phyloP scores from a whole-genome alignment of 495 filamentous ascomycete genomes.

The Lasiosphaeriaceae sp. region DNA sequence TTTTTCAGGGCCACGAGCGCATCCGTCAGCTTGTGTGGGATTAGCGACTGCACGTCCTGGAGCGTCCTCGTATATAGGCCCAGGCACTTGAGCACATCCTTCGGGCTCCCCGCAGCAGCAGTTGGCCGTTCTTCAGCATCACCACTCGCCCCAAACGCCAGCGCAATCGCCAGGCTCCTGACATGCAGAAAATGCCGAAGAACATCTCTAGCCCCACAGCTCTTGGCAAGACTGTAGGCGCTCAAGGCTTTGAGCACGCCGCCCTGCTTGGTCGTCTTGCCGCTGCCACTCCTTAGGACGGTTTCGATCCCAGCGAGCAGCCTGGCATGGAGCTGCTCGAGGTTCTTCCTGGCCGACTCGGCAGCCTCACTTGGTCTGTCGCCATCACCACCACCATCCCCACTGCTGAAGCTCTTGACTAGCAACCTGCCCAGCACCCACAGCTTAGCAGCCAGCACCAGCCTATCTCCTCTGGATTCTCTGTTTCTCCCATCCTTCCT shows the following conservation, averaged over 20 bases:
- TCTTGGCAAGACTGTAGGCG: conserved; percentile 80
- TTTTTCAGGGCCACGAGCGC: conserved; percentile 65
- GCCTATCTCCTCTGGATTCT: conserved; percentile 38
- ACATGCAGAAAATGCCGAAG: conserved; percentile 77
- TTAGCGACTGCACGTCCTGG: conserved; percentile 66
- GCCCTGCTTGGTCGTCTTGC: conserved; percentile 21
- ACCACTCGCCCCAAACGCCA: conserved; percentile 47
- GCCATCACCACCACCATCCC: conserved; percentile 52
- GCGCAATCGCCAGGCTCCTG: conserved; percentile 61
- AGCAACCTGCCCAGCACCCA: conserved; percentile 66
- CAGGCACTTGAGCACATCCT: conserved; percentile 59
- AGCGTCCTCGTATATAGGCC: conserved; percentile 74
- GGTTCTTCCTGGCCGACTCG: conserved; percentile 48
- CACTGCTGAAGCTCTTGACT: conserved; percentile 34
- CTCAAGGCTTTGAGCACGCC: conserved; percentile 66
- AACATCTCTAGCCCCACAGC: conserved; percentile 74
- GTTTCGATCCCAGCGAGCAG: conserved; percentile 66
- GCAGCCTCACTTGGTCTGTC: background rate
- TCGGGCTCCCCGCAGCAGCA: conserved; percentile 21
- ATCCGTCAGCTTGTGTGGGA: conserved; percentile 69
- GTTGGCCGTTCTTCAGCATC: conserved; percentile 14
- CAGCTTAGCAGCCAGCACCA: conserved; percentile 72
- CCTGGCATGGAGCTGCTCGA: conserved; percentile 55
- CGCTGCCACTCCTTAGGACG: conserved; percentile 44
- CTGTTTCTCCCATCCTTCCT: background rate